Conservation (phyloP, 2,329 filamentous ascomycete genomes). For the Colletotrichum sp. region DNA sequence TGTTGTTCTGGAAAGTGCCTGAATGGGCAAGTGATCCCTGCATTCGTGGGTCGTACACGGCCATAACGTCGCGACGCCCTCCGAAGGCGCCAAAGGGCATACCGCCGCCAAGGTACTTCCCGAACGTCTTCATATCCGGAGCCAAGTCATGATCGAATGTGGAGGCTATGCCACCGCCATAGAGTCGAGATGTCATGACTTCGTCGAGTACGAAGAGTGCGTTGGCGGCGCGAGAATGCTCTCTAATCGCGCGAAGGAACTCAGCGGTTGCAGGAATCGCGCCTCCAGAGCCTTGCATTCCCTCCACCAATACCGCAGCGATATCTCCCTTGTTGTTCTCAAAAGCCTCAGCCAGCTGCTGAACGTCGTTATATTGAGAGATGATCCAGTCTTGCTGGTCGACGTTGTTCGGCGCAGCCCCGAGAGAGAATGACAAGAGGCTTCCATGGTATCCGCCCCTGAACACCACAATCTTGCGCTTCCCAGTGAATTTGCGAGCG, state of each 20-base stretch:
- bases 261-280: neutral
- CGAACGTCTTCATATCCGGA: constrained; percentile 55
- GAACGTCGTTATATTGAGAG: neutral
- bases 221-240: neutral
- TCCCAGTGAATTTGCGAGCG: neutral
- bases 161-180: neutral
- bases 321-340: neutral
- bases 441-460: neutral
- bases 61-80: constrained; percentile 55
- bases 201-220: neutral
- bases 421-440: neutral
- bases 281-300: neutral
- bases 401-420: neutral
- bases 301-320: neutral
- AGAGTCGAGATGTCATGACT: neutral
- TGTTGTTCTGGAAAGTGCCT: constrained; percentile 69
- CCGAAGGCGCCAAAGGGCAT: constrained; percentile 65
- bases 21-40: constrained; percentile 50
- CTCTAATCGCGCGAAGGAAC: neutral
- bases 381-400: neutral
- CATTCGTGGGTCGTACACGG: constrained; percentile 44
- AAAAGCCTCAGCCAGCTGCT: neutral
- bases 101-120: constrained; percentile 64
- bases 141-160: neutral
- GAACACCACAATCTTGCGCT: neutral